Percentiles rank a stretch among this genome's conserved stretches.
Evolutionary conservation across 2,329 filamentous ascomycete species (phyloP).

Genomic region (Aspergillus tamarii): DNA sequence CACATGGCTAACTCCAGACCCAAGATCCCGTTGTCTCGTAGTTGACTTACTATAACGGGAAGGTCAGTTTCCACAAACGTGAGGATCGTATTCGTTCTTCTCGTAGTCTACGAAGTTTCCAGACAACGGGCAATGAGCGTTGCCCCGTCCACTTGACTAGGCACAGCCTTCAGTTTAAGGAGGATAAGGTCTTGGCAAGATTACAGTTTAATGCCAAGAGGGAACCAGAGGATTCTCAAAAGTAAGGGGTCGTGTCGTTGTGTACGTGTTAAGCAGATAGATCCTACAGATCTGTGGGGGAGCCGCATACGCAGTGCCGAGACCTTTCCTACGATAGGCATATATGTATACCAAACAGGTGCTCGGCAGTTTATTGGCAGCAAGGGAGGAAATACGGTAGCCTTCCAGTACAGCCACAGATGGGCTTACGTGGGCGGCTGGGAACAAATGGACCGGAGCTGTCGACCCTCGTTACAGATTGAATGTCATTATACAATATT

Average conservation of each 20-base stretch:
- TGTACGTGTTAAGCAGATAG: slow-evolving; percentile 3
- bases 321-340: not conserved
- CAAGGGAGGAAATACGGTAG: slow-evolving; percentile 1
- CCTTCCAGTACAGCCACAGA: not conserved
- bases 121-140: not conserved
- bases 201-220: not conserved
- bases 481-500: not conserved
- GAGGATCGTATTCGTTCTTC: not conserved
- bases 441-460: not conserved
- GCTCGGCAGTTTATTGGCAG: not conserved
- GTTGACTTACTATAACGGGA: not conserved
- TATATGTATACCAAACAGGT: not conserved
- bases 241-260: not conserved
- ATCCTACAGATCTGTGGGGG: not conserved
- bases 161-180: not conserved
- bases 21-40: not conserved
- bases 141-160: not conserved
- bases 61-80: not conserved
- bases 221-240: not conserved
- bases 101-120: not conserved
- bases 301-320: slow-evolving; percentile 1
- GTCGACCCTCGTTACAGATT: not conserved
- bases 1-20: not conserved
- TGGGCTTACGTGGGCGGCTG: slow-evolving; percentile 1
- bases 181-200: not conserved